phyloP scores from a whole-genome alignment of 1,139 yeast species.

The Zygosaccharomyces sapae region DNA sequence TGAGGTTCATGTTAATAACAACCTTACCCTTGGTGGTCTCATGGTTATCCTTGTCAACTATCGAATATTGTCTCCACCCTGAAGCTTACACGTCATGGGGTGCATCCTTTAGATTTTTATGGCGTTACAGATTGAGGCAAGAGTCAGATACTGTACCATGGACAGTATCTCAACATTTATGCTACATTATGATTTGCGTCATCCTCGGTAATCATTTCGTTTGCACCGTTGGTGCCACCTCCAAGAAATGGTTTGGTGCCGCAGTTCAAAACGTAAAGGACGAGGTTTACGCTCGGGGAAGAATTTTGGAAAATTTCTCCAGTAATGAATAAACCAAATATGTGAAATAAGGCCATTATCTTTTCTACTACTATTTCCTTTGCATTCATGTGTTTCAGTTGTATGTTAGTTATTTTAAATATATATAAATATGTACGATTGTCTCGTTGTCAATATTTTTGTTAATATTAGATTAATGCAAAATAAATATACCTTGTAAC shows the following conservation, averaged over 20 bases:
- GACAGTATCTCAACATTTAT: conserved; percentile 22
- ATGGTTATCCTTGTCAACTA: conserved; percentile 12
- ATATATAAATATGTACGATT: background rate
- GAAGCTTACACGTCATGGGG: conserved; percentile 14
- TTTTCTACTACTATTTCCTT: background rate
- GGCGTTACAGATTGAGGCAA: conserved; percentile 15
- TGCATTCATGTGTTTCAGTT: conserved; percentile 3
- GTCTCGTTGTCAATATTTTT: conserved; percentile 4
- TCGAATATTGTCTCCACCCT: conserved; percentile 12
- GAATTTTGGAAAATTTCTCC: conserved; percentile 55
- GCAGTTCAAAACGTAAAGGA: conserved; percentile 47
- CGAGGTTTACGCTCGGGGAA: conserved; percentile 58
- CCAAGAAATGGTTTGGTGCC: conserved; percentile 22
- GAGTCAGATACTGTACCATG: conserved; percentile 15
- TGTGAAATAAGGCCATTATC: background rate
- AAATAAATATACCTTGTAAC: background rate
- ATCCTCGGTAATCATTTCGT: conserved; percentile 9
- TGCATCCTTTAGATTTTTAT: conserved; percentile 15
- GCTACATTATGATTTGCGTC: conserved; percentile 13
- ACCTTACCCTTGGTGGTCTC: conserved; percentile 16
- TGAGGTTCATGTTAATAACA: conserved; percentile 11
- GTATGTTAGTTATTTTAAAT: background rate
- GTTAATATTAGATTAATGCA: conserved; percentile 1
- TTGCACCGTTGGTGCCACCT: conserved; percentile 6
- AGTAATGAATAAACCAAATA: conserved; percentile 17